Conservation (phyloP, 2,329 filamentous ascomycete genomes). For the Botrytis sinoallii region DNA sequence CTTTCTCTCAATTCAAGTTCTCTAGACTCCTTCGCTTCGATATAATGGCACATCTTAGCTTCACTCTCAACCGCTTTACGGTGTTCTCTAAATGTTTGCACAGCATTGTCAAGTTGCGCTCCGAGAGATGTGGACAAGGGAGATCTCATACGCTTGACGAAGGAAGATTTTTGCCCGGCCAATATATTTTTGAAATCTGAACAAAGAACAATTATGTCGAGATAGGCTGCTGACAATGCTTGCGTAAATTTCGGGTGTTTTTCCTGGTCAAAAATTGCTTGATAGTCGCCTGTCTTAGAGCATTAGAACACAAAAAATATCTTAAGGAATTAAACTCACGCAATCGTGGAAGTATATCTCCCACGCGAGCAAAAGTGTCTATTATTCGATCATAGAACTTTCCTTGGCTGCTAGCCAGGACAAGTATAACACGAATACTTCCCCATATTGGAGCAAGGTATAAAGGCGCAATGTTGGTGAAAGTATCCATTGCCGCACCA, state of each 20-base stretch:
- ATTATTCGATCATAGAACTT: slow-evolving; percentile 11
- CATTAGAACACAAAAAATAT: background rate
- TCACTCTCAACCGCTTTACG: background rate
- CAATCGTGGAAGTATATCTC: background rate
- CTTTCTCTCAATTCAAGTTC: background rate
- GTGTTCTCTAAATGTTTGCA: background rate
- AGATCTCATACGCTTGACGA: background rate
- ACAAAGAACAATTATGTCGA: background rate
- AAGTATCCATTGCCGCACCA: background rate
- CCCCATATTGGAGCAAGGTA: background rate
- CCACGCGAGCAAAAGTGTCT: slow-evolving; percentile 1
- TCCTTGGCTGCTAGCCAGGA: background rate
- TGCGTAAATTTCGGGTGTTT: background rate
- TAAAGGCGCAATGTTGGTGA: background rate
- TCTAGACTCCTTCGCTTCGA: background rate
- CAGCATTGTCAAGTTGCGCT: background rate
- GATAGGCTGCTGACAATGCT: background rate
- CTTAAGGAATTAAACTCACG: background rate
- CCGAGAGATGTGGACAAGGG: background rate
- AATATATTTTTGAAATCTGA: background rate
- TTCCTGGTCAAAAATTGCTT: background rate
- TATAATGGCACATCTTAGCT: background rate
- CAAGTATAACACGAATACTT: background rate
- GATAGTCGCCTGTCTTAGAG: background rate
- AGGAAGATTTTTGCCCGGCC: background rate